These are phyloP conservation scores for Plicaturopsis crispa DNA, from an alignment of 768 basidiomycete species.

Conservation along the genomic window DNA sequence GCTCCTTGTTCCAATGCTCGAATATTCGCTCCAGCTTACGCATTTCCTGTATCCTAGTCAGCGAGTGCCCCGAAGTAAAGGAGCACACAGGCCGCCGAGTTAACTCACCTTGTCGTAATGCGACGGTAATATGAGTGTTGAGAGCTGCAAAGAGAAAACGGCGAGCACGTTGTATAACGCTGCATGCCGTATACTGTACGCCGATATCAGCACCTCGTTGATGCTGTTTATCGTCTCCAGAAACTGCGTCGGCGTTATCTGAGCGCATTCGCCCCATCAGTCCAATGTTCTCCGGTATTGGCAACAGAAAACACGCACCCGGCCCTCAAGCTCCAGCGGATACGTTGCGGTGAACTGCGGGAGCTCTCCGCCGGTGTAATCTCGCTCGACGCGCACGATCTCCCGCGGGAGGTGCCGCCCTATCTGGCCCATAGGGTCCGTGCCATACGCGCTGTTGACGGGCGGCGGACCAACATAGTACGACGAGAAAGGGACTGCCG, in stretches of 20 bases:
- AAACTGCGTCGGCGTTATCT: conserved; percentile 91
- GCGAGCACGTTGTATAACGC: conserved; percentile 76
- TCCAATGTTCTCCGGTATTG: neutral
- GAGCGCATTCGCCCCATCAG: conserved; percentile 2
- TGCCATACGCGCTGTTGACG: conserved; percentile 73
- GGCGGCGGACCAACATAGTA: conserved; percentile 83
- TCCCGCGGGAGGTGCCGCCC: conserved; percentile 89
- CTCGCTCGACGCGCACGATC: conserved; percentile 85
- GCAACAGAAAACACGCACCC: conserved; percentile 45
- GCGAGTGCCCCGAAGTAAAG: conserved; percentile 1
- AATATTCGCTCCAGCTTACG: conserved; percentile 52
- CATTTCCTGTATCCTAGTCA: conserved; percentile 58
- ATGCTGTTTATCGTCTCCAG: conserved; percentile 85
- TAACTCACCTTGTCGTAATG: conserved; percentile 74
- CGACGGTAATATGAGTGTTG: conserved; percentile 54
- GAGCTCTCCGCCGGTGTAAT: conserved; percentile 86
- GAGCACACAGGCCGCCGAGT: conserved; percentile 6
- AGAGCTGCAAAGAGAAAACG: conserved; percentile 75
- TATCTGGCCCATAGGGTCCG: conserved; percentile 74
- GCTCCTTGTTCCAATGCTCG: conserved; percentile 55
- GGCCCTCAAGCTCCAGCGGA: conserved; percentile 87
- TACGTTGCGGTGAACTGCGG: conserved; percentile 86
- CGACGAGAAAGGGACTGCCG: conserved; percentile 66
- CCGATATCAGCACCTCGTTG: conserved; percentile 82
- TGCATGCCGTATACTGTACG: conserved; percentile 68